Evolutionary conservation across 208 protist genomes (phyloP).

Genomic region (Leishmania gerbilli): DNA sequence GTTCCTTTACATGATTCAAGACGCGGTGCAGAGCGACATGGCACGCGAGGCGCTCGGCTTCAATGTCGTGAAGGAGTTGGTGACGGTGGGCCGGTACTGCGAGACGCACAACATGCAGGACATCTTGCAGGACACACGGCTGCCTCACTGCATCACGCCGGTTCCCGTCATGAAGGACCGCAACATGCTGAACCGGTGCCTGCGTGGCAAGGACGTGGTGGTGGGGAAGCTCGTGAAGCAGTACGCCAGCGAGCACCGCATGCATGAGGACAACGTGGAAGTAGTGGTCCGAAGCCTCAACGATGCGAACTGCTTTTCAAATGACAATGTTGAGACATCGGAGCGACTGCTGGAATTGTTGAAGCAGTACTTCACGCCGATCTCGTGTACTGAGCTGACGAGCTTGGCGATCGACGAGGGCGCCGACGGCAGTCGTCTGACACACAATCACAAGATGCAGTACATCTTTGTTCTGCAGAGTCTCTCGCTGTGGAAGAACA

Average conservation of each 20-base stretch:
- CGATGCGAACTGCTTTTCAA: conserved; percentile 91
- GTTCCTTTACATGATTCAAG: conserved; percentile 93
- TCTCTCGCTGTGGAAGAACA: conserved; percentile 96
- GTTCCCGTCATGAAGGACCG: conserved; percentile 81
- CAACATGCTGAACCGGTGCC: conserved; percentile 73
- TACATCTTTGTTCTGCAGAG: conserved; percentile 97
- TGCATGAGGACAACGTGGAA: conserved; percentile 66
- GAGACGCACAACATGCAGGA: conserved; percentile 43
- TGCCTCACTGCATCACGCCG: conserved; percentile 91
- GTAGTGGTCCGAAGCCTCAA: conserved; percentile 86
- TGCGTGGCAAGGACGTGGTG: conserved; percentile 83
- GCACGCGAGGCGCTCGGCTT: conserved; percentile 82
- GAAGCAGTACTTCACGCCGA: conserved; percentile 78
- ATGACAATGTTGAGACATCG: conserved; percentile 85
- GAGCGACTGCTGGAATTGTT: conserved; percentile 75
- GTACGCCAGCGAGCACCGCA: conserved; percentile 43
- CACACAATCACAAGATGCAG: conserved; percentile 95
- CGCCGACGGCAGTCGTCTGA: conserved; percentile 90
- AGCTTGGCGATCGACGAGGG: conserved; percentile 86
- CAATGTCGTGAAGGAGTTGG: conserved; percentile 55
- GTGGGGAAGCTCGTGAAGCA: conserved; percentile 72
- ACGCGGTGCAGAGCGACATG: conserved; percentile 79
- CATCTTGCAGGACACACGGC: conserved; percentile 64
- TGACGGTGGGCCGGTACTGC: conserved; percentile 85
- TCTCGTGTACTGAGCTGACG: conserved; percentile 31